Evolutionary conservation across 805 yeast genomes (phyloP), one percentile per base, ranked within the genome.

Genomic region (Sungouiella blattae): DNA sequence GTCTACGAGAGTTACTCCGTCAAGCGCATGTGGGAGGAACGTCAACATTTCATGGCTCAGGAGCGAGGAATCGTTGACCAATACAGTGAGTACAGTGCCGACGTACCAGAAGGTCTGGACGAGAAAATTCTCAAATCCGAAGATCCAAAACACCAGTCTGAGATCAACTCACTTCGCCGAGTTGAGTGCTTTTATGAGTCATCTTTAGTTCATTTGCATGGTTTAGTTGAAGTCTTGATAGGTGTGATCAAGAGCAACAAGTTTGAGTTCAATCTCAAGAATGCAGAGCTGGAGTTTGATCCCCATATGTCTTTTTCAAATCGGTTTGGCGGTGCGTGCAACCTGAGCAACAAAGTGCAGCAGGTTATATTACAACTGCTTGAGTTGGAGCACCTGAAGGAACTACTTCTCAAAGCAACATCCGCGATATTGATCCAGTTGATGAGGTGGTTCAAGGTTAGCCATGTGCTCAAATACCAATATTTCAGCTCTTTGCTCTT

Each of bases 381-480:
- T 14, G 88, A 82, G 45, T 63, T 78, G 2, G 41, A 67, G 4
- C 69, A 82, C 42, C 64, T 75, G n/a, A 82, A 80, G 44, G 91
- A 84, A 47, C 60, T 77, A 3, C 64, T 80, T 1, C 50, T 82
- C 33, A 83, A 80, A 45, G 74, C 81, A 4, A 62, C 81, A 2
- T 65, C 82, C 0, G 74, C 75, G 1, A 70, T 78, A 1, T 36
- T 87, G 1, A 47, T 62, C 8, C 47, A 76, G 14, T 52, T 93
- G 14, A 53, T 82, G 22, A 74, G 73, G 48, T 89, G 97, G 96
- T 82, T 86, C 55, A 85, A 84, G 52, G 56, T 72, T 7, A 82
- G 78, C 29, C 96, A 93, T 55, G 64, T 87, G 2, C 56, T 89
- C 43, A 89, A 91, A 55, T 80, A 73, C 55, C 94, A 87, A 54